Evolutionary conservation across 1,284 basidiomycete genomes (phyloP), one percentile per base, ranked within the genome.

Genomic region (Heterobasidion occidentale): DNA sequence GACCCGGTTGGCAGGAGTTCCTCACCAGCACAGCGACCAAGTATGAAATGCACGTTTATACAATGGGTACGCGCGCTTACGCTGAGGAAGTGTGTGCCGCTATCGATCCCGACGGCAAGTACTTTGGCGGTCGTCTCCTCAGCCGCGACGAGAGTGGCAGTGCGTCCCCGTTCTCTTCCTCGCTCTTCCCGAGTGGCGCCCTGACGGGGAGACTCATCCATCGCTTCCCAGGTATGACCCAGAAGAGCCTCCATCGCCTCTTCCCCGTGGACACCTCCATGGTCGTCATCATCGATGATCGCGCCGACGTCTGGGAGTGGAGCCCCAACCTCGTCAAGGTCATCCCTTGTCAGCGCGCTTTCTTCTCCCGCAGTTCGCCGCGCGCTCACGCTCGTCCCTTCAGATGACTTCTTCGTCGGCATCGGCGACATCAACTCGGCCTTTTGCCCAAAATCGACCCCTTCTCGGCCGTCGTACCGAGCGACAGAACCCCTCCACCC

Each of bases 11-110:
- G 70, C 72, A 78, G 50, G 75, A 82, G 47, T 98, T 99, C 68
- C 77, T 99, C 53, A 71, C 77, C 58, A 74, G 80, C 49, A 80
- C 92, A 62, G 81, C 90, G 48, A 72, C 78, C 56, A 86, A 89
- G 65, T 99, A 97, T 72, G 94, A 99, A 73, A 92, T 99, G 90
- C 96, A 99, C 71, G 94, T 99, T 52, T 99, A 99, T 74, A 99
- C 96, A 33, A 99, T 99, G 94, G 96, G 96, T 55, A 98, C 96
- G 17, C 83, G 96, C 47, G 90, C 94, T 48, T 99, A 99, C 70
- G 96, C 96, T 46, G 91, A 95, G 71, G 86, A 94, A 70, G 94
- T 98, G 15, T 98, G 94, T 73, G 83, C 87, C 56, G 86, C 94
- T 44, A 91, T 99, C 67, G 96, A 99, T 73, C 92, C 95, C 9